Conservation (phyloP, 352 stramenopile genomes). For the Pythium pyrilobum region DNA sequence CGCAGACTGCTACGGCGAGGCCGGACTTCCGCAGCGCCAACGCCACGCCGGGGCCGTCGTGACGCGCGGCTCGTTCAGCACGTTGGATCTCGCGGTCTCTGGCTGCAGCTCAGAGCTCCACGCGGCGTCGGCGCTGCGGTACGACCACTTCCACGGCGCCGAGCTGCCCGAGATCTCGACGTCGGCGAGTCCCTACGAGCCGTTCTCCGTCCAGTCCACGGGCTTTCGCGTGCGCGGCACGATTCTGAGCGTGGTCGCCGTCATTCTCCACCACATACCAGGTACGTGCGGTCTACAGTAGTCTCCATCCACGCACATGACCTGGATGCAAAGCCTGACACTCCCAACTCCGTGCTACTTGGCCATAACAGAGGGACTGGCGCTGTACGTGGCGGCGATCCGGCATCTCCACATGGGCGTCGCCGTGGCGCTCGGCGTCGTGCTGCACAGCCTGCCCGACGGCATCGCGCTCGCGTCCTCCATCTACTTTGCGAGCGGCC, state of each 20-base stretch:
- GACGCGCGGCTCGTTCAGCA: constrained; percentile 9
- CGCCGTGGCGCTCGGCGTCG: constrained; percentile 9
- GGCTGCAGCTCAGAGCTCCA: constrained; percentile 5
- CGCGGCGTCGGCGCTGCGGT: background rate
- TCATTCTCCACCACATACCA: constrained; percentile 20
- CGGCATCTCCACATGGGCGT: constrained; percentile 15
- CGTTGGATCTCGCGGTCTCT: constrained; percentile 7
- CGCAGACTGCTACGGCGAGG: constrained; percentile 11
- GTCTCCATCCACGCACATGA: no score
- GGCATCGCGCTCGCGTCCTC: constrained; percentile 23
- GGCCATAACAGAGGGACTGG: constrained; percentile 14
- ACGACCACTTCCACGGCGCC: background rate
- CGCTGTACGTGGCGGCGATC: constrained; percentile 17
- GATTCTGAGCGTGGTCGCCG: constrained; percentile 14
- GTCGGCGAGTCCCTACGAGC: constrained; percentile 11
- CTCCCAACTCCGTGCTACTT: no score
- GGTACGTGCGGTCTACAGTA: constrained; percentile 4
- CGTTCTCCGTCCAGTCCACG: background rate
- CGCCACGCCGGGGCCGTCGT: background rate
- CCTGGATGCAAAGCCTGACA: no score
- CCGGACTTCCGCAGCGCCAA: background rate
- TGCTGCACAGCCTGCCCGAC: constrained; percentile 23
- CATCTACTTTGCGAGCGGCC: constrained; percentile 25
- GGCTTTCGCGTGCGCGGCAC: constrained; percentile 7
- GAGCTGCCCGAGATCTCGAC: constrained; percentile 15